These are phyloP conservation scores for Rubia yunnanensis DNA, from an alignment of 257 asterid species.

Conservation along the genomic window DNA sequence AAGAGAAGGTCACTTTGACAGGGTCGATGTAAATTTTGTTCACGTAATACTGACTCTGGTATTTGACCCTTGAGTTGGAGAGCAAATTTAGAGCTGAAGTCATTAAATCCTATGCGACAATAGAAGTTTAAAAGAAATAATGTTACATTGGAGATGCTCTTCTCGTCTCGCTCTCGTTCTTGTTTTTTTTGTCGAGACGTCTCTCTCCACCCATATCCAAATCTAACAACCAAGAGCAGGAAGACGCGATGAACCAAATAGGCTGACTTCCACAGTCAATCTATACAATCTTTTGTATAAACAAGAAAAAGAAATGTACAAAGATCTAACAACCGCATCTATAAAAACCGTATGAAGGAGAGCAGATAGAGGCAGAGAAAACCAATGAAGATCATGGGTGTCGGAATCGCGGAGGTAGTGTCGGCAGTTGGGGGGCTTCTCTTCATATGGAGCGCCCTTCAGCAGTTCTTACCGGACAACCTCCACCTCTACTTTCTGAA, in stretches of 20 bases:
- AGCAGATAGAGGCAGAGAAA: background rate
- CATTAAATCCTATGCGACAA: too few relatives aligned
- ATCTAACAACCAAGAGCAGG: too few relatives aligned
- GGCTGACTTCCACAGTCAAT: background rate
- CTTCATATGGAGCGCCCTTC: background rate
- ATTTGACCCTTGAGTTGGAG: too few relatives aligned
- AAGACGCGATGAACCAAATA: background rate
- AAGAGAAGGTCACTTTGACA: too few relatives aligned
- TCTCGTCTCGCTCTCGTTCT: too few relatives aligned
- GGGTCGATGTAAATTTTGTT: too few relatives aligned
- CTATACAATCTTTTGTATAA: too few relatives aligned
- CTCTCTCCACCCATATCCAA: background rate
- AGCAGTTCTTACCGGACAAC: background rate
- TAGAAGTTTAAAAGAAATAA: too few relatives aligned
- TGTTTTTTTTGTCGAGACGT: too few relatives aligned
- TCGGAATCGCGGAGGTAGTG: background rate
- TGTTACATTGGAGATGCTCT: too few relatives aligned
- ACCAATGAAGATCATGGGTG: background rate
- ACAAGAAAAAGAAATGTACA: background rate
- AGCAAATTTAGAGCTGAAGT: too few relatives aligned
- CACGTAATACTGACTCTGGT: too few relatives aligned
- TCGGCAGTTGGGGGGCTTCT: background rate
- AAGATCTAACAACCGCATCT: background rate
- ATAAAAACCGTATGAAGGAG: background rate
- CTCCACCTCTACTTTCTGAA: background rate